Conservation (phyloP, 163 green algal genomes). For the Scenedesmus sp. region DNA sequence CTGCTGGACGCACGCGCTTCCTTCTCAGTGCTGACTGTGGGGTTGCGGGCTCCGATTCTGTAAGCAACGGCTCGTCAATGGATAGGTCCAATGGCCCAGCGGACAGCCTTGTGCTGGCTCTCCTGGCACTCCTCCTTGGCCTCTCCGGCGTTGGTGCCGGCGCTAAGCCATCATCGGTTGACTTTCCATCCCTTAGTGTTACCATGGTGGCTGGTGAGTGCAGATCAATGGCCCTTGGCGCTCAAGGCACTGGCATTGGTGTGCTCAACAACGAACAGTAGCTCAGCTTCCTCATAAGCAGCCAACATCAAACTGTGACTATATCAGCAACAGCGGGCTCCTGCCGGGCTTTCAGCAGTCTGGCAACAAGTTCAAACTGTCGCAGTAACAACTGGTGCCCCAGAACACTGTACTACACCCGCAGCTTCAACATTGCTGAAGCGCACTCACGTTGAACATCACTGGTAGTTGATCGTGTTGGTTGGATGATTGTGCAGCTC, state of each 20-base stretch:
- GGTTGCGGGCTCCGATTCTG: not conserved
- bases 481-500: no score
- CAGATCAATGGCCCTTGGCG: not conserved
- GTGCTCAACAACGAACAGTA: not conserved
- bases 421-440: no score
- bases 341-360: not conserved
- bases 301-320: not conserved
- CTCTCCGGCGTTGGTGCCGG: not conserved
- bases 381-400: not conserved
- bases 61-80: not conserved
- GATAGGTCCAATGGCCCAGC: not conserved
- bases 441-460: no score
- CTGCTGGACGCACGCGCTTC: constrained; percentile 8
- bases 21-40: not conserved
- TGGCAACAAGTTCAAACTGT: not conserved
- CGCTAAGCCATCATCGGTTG: not conserved
- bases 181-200: constrained; percentile 40
- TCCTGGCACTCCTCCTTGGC: not conserved
- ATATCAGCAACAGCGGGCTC: not conserved
- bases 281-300: not conserved
- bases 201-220: constrained; percentile 17
- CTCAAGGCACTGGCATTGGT: not conserved
- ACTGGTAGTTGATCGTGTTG: not conserved
- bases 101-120: constrained; percentile 23
- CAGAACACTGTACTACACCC: not conserved